phyloP scores from a whole-genome alignment of 2,329 filamentous ascomycete genomes.

The Scedosporium aurantiacum region DNA sequence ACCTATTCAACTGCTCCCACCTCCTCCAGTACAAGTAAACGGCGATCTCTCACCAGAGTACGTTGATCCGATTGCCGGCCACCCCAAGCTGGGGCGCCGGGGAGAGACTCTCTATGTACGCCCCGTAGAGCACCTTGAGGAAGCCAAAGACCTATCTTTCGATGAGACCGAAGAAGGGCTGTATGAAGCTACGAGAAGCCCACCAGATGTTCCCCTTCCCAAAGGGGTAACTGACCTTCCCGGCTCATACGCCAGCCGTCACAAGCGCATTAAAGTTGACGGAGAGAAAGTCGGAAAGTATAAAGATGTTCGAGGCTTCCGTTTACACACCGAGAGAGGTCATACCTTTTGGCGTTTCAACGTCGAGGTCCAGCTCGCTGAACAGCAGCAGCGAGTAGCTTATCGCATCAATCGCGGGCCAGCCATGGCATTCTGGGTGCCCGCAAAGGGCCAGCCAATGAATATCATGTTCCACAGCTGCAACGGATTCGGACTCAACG shows the following conservation, averaged over 20 bases:
- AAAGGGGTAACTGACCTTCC: slow-evolving; percentile 36
- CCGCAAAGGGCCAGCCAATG: slow-evolving; percentile 74
- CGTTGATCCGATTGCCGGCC: slow-evolving; percentile 78
- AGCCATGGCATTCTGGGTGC: slow-evolving; percentile 87
- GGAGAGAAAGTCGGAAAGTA: slow-evolving; percentile 74
- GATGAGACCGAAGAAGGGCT: slow-evolving; percentile 73
- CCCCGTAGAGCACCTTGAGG: slow-evolving; percentile 75
- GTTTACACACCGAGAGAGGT: slow-evolving; percentile 74
- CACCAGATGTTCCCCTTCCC: slow-evolving; percentile 32
- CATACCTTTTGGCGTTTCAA: slow-evolving; percentile 97
- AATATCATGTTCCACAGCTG: slow-evolving; percentile 99
- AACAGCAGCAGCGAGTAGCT: slow-evolving; percentile 72
- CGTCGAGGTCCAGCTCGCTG: slow-evolving; percentile 75
- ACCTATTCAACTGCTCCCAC: slow-evolving; percentile 69
- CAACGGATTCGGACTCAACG: slow-evolving; percentile 82
- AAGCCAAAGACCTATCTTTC: slow-evolving; percentile 65
- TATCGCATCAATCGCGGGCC: slow-evolving; percentile 94
- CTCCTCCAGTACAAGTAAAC: slow-evolving; percentile 57
- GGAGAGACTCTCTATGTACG: slow-evolving; percentile 82
- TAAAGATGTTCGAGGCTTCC: slow-evolving; percentile 70
- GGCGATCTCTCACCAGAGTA: slow-evolving; percentile 67
- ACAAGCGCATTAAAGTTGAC: slow-evolving; percentile 47
- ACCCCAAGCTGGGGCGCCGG: slow-evolving; percentile 73
- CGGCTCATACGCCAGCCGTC: slow-evolving; percentile 41
- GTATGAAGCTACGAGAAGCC: slow-evolving; percentile 57